Base-by-base conservation (phyloP, 2,329 filamentous ascomycete species). In the Ceratocystis alfenasii region DNA sequence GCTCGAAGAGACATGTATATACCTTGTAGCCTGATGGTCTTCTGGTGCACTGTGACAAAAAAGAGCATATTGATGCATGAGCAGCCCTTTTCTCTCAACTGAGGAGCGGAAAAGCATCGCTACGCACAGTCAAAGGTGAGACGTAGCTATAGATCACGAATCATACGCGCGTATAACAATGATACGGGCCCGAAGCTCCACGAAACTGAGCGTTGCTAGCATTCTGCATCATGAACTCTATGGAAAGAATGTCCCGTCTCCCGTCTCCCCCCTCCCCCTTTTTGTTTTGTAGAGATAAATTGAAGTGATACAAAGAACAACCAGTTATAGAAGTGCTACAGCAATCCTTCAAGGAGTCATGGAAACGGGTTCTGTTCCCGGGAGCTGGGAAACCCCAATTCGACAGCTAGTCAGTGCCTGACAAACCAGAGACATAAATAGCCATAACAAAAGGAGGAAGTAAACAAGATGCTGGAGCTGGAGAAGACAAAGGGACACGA, bases 121-220 rank as follows among this genome's bases (percentile, higher is more conserved):
- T 59, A 59, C 55, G 28, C 55, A 59, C 55, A 59, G 55, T 36
- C 55, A 8, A 59, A n/a, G 28, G 15, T 59, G 28, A 59, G 55
- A 59, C 28, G 55, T 36, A 28, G 55, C 28, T 30, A 30, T 33
- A 59, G 25, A 59, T 17, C 28, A 59, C 22, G 22, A 41, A 41
- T 41, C 36, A 41, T 41, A 41, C 36, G 36, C 3, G 36, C 36
- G 12, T 5, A 41, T 15, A 15, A 41, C 36, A 15, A 41, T 41
- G 36, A 41, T 41, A 15, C 36, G 36, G 36, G 10, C 10, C 36
- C 36, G 36, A 41, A 12, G 36, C 36, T 5, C 36, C 10, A 41
- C 36, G 36, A 41, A 41, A 41, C 12, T 20, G 5, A 20, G 46
- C 46, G n/a, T 48, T 48, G 46, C 36, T 5, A 41, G 20, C 46